Evolutionary conservation across 352 stramenopile species (phyloP).

Genomic region (Globisporangium acanthophoron): DNA sequence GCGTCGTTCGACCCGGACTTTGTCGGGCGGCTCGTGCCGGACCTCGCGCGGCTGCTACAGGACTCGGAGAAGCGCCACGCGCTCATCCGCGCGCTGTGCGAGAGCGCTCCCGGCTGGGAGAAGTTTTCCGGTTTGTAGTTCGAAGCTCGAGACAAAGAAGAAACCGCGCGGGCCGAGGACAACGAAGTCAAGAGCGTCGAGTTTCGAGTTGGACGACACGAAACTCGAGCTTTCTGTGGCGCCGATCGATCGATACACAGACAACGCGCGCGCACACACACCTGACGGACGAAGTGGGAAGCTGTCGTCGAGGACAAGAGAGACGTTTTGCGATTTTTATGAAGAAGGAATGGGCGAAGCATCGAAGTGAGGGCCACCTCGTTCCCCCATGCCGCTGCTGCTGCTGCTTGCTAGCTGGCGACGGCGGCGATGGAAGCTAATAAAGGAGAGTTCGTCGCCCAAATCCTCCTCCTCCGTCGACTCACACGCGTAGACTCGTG

Average conservation of each 20-base stretch:
- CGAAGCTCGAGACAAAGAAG: neutral
- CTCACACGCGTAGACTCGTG: constrained; percentile 26
- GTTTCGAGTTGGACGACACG: neutral
- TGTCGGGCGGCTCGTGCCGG: constrained; percentile 75
- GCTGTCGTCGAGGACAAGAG: neutral
- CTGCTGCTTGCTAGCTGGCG: neutral
- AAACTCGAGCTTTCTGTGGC: neutral
- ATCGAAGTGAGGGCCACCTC: neutral
- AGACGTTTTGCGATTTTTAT: neutral
- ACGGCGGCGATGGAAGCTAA: neutral
- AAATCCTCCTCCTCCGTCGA: neutral
- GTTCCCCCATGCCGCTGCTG: neutral
- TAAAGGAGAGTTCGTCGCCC: neutral
- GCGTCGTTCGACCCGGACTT: constrained; percentile 86
- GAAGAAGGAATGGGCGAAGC: neutral
- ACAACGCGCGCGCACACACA: neutral
- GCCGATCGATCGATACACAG: neutral
- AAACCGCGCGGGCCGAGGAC: neutral
- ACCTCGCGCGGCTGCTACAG: constrained; percentile 78
- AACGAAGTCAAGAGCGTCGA: neutral
- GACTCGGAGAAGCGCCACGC: constrained; percentile 82
- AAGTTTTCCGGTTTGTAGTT: constrained; percentile 75
- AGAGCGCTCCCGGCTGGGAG: constrained; percentile 76
- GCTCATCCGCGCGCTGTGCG: constrained; percentile 76
- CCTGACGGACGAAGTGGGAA: neutral